Base-by-base conservation (phyloP, 2,329 filamentous ascomycete genomes). In the Fusarium nelsonii region DNA sequence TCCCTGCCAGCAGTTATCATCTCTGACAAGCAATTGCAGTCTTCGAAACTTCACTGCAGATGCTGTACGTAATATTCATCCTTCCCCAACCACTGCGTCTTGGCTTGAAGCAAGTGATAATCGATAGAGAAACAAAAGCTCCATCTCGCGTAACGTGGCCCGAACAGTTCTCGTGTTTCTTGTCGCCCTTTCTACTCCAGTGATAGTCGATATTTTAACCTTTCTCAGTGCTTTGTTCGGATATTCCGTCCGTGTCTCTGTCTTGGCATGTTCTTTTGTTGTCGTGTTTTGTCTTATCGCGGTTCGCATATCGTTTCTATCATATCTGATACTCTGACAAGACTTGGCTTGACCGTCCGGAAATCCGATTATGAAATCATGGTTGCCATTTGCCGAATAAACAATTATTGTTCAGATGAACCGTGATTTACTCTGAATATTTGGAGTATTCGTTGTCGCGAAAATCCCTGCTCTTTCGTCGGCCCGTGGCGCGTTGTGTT, bases 371-470 rank as follows among this genome's bases (percentile, higher is more conserved):
- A 50, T 50, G 6, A 39, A 50, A 50, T 39, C 48, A 50, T 50
- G 48, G 23, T 16, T 50, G 12, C 14, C 23, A 36, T 28, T 28
- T 50, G 14, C 23, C 34, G 23, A 39, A 30, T 39, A 50, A 50
- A 50, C 48, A 50, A 28, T 50, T 30, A 50, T 39, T 50, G 48
- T 39, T 50, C 23, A 36, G 48, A 50, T 50, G 34, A 50, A 50
- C 48, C 6, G 23, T 12, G 48, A 50, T 20, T 10, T 11, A 4
- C 26, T 45, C 16, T 4, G 10, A 43, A 9, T 32, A 32, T 44
- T 45, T 15, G 28, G 23, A n/a, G 30, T 50, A 18, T 20, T 50
- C 16, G 33, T 39, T 9, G 16, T 8, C 16, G 14, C 15, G 2
- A 15, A n/a, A 32, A 6, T 18, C 28, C 43, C 43, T 30, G 30